Percentiles rank a stretch among this genome's conserved stretches.
Evolutionary conservation across 2,329 filamentous ascomycete genomes (phyloP).

Genomic region (Pseudocercospora cruenta): DNA sequence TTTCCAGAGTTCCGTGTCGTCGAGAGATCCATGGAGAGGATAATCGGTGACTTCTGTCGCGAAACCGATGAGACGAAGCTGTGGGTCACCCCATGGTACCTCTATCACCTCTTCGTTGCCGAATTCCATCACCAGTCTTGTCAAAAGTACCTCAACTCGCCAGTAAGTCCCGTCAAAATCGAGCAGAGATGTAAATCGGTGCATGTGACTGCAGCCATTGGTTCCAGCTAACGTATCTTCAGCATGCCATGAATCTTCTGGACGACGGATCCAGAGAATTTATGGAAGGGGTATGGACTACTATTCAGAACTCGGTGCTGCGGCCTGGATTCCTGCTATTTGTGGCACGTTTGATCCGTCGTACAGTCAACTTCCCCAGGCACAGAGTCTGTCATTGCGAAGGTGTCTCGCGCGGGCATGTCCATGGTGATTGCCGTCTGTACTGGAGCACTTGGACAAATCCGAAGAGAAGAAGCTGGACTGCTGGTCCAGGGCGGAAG

Average conservation of each 20-base stretch:
- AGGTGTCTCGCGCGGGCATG: background rate
- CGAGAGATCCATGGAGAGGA: background rate
- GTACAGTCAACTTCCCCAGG: background rate
- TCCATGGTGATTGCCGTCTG: background rate
- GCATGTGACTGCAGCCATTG: background rate
- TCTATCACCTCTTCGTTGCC: background rate
- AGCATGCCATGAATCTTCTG: background rate
- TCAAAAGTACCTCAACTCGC: background rate
- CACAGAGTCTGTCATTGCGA: background rate
- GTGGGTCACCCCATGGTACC: background rate
- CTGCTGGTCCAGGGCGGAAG: background rate
- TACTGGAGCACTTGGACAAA: background rate
- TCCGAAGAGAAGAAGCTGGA: background rate
- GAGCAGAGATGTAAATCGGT: background rate
- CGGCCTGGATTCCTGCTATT: background rate
- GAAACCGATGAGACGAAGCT: background rate
- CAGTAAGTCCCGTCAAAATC: background rate
- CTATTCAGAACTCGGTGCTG: background rate
- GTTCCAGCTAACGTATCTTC: background rate
- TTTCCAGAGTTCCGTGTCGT: background rate
- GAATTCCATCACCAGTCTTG: background rate
- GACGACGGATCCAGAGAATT: no score
- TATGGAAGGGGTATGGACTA: background rate
- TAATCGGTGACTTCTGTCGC: background rate
- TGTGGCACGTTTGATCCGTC: background rate